Percentiles rank a stretch among this genome's conserved stretches.
These are phyloP conservation scores for Carex pumila DNA, from an alignment of 176 grass and related monocot species.

Conservation along the genomic window DNA sequence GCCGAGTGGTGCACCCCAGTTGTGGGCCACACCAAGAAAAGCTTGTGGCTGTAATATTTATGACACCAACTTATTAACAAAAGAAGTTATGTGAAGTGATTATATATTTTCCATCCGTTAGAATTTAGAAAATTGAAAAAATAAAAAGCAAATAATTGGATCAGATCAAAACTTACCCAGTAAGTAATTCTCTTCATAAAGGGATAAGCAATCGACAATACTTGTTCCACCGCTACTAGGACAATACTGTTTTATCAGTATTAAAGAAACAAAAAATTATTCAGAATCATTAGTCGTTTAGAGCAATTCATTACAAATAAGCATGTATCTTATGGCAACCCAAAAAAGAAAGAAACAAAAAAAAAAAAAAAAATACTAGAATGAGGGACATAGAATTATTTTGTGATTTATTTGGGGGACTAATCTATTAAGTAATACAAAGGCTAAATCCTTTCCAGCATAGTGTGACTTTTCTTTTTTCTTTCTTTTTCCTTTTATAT, in stretches of 20 bases:
- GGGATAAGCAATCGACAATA: conserved; percentile 27
- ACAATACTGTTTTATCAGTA: not conserved
- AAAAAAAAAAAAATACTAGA: not conserved
- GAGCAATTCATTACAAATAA: too few relatives aligned
- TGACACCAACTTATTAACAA: not conserved
- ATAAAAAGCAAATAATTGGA: not conserved
- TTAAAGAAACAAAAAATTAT: not conserved
- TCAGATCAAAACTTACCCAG: conserved; percentile 27
- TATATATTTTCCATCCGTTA: not conserved
- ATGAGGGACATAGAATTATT: not conserved
- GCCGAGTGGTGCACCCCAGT: conserved; percentile 36
- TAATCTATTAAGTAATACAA: too few relatives aligned
- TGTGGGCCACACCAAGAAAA: conserved; percentile 37
- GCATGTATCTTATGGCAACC: too few relatives aligned
- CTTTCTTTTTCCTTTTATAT: not conserved
- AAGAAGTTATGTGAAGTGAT: not conserved
- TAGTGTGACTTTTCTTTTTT: not conserved
- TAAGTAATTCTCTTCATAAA: conserved; percentile 48
- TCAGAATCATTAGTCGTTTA: not conserved
- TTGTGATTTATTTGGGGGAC: not conserved
- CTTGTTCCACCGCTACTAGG: not conserved
- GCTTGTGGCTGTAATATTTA: conserved; percentile 36
- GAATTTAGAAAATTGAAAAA: not conserved
- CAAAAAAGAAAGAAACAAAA: not conserved
- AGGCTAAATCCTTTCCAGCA: not conserved